Base-by-base conservation (phyloP, 192 early-diverging fungal genomes). In the Coemansia sp. region DNA sequence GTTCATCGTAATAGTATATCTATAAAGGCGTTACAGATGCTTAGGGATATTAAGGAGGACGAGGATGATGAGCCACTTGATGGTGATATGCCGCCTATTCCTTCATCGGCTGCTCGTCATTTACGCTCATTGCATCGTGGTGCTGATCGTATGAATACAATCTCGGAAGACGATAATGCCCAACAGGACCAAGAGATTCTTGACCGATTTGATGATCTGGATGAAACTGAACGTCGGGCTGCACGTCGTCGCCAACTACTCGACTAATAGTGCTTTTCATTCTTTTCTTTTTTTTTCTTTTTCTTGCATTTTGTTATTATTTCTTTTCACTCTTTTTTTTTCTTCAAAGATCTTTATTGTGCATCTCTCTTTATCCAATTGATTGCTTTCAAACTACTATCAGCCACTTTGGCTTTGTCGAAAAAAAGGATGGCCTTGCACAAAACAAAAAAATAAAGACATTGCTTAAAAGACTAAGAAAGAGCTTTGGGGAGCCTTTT, bases 1-100 rank as follows among this genome's bases (percentile, higher is more conserved):
- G 43, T 85, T 10, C 80, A 81, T 29, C 84, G 84, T 30, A 85
- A 75, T 16, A 82, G 79, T 30, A 75, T 85, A 20, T 78, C 78
- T 8, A 82, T 78, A 30, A 85, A 85, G 74, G 84, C 84, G 3
- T 40, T 79, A 37, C 79, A 85, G 66, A 85, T 85, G 84, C 65
- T 85, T 4, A 70, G 73, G 22, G 75, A 82, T 37, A 85, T 85
- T 27, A 82, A 79, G 60, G 84, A 85, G 37, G 76, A 78, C 13
- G 79, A 82, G 37, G 73, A 58, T 6, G 68, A 70, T 16, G 68
- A 62, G 35, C 22, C 7, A 9, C n/a, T 27, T 30, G 55, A 15
- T 24, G 18, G 13, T 34, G 39, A 63, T 38, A 9, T 64, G 18
- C 70, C 76, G 68, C 68, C 67, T 3, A 29, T 75, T 24, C 70